A percentile compares a stretch with the other conserved stretches of the same genome.
Evolutionary conservation across 164 flowering plant species (phyloP).

Genomic region (Warburgia ugandensis): DNA sequence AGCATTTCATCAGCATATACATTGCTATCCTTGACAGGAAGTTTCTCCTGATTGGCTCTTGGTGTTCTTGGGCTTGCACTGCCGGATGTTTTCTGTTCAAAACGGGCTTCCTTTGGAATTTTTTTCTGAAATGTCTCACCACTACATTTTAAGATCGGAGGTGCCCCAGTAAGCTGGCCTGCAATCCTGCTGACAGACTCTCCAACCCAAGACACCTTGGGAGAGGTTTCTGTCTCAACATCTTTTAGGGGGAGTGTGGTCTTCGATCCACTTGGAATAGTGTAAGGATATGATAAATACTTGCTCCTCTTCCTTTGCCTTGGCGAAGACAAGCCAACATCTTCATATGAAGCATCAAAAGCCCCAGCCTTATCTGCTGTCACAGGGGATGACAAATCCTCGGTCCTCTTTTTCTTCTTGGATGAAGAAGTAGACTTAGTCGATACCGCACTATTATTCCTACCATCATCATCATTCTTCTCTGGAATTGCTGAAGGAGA

Average conservation of each 20-base stretch:
- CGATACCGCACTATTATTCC: no score
- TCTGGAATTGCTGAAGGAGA: no score
- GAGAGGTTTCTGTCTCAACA: slow-evolving; percentile 22
- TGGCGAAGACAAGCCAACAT: slow-evolving; percentile 17
- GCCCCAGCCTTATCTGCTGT: slow-evolving; percentile 9
- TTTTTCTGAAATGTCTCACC: slow-evolving; percentile 20
- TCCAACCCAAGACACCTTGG: slow-evolving; percentile 15
- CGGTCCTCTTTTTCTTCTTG: no score
- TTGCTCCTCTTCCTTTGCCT: slow-evolving; percentile 82
- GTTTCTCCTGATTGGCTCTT: slow-evolving; percentile 13
- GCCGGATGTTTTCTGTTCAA: no score
- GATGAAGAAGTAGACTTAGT: no score
- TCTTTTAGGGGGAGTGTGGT: slow-evolving; percentile 12
- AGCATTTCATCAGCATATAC: no score
- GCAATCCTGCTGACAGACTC: slow-evolving; percentile 7
- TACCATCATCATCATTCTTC: no score
- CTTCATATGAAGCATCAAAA: slow-evolving; percentile 12
- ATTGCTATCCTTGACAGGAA: no score
- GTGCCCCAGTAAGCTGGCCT: slow-evolving; percentile 15
- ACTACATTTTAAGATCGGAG: slow-evolving; percentile 19
- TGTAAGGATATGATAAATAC: slow-evolving; percentile 71
- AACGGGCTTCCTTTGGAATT: slow-evolving; percentile 8
- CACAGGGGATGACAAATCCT: no score
- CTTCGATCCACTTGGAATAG: slow-evolving; percentile 18
- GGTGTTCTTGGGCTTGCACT: slow-evolving; percentile 10